Conservation (phyloP, 768 basidiomycete genomes). For the Pholiota microspora region DNA sequence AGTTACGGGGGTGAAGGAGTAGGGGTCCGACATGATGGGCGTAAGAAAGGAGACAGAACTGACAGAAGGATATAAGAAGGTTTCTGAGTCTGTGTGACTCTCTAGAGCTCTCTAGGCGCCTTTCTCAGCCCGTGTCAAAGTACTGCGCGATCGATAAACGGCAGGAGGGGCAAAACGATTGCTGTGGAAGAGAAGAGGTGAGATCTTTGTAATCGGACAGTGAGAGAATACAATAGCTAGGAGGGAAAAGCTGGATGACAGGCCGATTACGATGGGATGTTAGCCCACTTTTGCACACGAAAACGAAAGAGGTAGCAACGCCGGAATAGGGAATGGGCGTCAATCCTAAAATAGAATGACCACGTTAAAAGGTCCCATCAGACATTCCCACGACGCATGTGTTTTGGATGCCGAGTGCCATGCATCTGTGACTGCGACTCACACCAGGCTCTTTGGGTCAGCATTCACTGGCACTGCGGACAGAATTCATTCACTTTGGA, state of each 20-base stretch:
- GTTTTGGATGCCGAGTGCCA: neutral
- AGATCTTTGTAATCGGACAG: neutral
- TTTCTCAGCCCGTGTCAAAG: no score
- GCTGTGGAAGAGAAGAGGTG: neutral
- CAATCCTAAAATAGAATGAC: neutral
- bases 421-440: neutral
- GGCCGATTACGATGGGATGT: neutral
- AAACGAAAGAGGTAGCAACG: neutral
- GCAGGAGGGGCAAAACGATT: neutral
- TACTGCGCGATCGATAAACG: neutral
- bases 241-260: neutral
- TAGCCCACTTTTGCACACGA: neutral
- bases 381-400: conserved; percentile 16
- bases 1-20: conserved; percentile 42
- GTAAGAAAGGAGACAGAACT: neutral
- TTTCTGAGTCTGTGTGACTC: neutral
- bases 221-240: no score
- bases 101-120: neutral
- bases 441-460: conserved; percentile 8
- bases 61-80: neutral
- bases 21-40: conserved; percentile 31
- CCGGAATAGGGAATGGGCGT: neutral
- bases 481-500: neutral
- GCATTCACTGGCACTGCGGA: conserved; percentile 2
- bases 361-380: neutral